Base-by-base conservation (phyloP, 1,139 yeast species). In the Nakaseomyces delphensis region DNA sequence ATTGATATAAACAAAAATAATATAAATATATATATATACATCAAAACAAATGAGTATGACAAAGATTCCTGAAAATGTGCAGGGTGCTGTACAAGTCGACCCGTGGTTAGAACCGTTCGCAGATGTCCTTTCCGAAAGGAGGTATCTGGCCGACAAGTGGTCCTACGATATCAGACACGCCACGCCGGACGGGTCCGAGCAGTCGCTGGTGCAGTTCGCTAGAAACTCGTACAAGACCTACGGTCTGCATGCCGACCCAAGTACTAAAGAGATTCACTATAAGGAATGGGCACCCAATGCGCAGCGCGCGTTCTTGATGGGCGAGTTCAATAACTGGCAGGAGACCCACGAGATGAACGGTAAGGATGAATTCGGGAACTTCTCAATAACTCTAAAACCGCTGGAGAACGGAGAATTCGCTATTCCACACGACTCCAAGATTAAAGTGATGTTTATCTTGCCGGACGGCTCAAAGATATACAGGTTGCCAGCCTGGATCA, bases 201-300 rank as follows among this genome's bases (percentile, higher is more conserved):
- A 74, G 60, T 48, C 56, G 4, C 60, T 79, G 37, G 60, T 59
- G 10, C 64, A 63, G 8, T 69, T 80, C 45, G 62, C 70, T 2
- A 70, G 77, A 33, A 69, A 70, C 43, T 59, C 70, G 6, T 91
- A 86, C 63, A 68, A 78, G 55, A 59, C 63, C 14, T 84, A 80
- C 63, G 98, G 98, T 1, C 67, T 91, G 49, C 89, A 85, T 53
- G 79, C 82, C 14, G 66, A 74, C 49, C 60, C 64, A 35, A 48
- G 52, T 10, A 69, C 73, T 36, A 77, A 77, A 44, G 70, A 74
- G 11, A 75, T 89, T 40, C 62, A 67, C 2, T 81, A 83, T 55
- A 70, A 74, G 25, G 95, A 89, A 63, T 89, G 95, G 77, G 87
- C 94, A 2, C 98, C 97, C 6, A 80, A 85, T 56, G 97, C 95